Conservation (phyloP, 257 asterid genomes). For the Fraxinus americana region DNA sequence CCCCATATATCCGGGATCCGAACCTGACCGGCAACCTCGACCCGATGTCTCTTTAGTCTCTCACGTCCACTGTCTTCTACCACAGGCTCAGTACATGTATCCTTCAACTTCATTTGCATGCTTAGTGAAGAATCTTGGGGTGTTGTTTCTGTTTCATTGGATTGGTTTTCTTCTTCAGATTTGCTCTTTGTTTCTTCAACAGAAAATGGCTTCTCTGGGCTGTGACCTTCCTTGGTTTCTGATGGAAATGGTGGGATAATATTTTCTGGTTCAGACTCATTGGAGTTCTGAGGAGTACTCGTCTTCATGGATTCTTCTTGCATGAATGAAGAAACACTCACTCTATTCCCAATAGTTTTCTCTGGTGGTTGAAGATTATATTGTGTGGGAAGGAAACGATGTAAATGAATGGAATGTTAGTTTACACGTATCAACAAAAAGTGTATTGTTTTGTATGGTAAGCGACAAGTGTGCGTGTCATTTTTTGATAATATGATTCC, state of each 20-base stretch:
- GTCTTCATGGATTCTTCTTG: conserved; percentile 14
- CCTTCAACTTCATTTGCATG: not conserved
- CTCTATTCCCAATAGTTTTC: not conserved
- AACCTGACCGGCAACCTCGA: conserved; percentile 78
- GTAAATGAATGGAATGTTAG: conserved; percentile 50
- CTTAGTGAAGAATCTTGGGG: not conserved
- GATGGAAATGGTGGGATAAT: not conserved
- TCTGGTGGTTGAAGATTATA: conserved; percentile 17
- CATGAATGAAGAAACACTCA: not conserved
- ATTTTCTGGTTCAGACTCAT: not conserved
- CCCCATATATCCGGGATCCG: conserved; percentile 98
- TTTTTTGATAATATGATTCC: conserved; percentile 26
- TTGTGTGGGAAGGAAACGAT: conserved; percentile 21
- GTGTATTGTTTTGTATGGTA: conserved; percentile 50
- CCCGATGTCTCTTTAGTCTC: conserved; percentile 76
- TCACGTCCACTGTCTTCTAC: conserved; percentile 52
- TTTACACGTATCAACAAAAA: conserved; percentile 52
- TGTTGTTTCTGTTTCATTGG: not conserved
- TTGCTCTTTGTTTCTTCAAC: conserved; percentile 3
- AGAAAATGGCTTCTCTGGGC: not conserved
- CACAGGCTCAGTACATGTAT: not conserved
- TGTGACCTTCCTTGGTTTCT: conserved; percentile 5
- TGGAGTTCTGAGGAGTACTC: not conserved
- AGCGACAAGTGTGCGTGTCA: conserved; percentile 61
- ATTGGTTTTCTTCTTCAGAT: not conserved